Evolutionary conservation across 2,329 filamentous ascomycete species (phyloP).

Genomic region (Tolypocladium pustulatum): DNA sequence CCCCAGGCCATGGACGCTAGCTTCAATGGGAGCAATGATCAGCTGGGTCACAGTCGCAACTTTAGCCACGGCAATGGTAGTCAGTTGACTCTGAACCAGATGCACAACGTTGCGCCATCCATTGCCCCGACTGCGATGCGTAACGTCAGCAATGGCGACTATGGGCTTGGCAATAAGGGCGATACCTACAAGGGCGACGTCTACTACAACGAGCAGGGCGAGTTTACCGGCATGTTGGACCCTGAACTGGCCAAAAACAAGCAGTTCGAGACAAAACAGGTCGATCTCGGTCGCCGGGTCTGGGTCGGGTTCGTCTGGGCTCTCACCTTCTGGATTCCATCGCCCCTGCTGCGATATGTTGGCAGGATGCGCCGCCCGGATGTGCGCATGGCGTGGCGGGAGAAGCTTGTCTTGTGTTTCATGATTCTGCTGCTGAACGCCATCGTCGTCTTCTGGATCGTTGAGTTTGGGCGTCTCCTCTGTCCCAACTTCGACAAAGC

Average conservation of each 20-base stretch:
- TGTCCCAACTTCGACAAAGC: slow-evolving; percentile 90
- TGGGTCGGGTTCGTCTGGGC: slow-evolving; percentile 83
- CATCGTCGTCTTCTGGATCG: slow-evolving; percentile 81
- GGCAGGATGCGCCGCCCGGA: slow-evolving; percentile 97
- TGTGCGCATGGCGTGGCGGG: slow-evolving; percentile 93
- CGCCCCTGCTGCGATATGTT: slow-evolving; percentile 64
- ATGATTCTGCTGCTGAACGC: slow-evolving; percentile 76
- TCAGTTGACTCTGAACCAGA: slow-evolving; percentile 38
- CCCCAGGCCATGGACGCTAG: slow-evolving; percentile 48
- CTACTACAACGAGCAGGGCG: slow-evolving; percentile 63
- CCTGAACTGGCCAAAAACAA: slow-evolving; percentile 69
- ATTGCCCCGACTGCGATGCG: slow-evolving; percentile 48
- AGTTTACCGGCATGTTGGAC: slow-evolving; percentile 61
- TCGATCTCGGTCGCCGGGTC: slow-evolving; percentile 52
- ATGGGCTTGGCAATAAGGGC: slow-evolving; percentile 78
- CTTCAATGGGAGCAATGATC: slow-evolving; percentile 60
- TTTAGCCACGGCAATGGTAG: slow-evolving; percentile 45
- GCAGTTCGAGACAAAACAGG: slow-evolving; percentile 59
- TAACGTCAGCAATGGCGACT: slow-evolving; percentile 60
- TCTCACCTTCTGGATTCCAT: slow-evolving; percentile 90
- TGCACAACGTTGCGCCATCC: slow-evolving; percentile 40
- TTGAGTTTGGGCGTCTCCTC: slow-evolving; percentile 71
- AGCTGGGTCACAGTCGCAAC: slow-evolving; percentile 53
- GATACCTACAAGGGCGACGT: slow-evolving; percentile 65
- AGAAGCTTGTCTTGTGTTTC: slow-evolving; percentile 77